Base-by-base conservation (phyloP, 139 green algal species). In the Chlamydomonas sphaeroides region DNA sequence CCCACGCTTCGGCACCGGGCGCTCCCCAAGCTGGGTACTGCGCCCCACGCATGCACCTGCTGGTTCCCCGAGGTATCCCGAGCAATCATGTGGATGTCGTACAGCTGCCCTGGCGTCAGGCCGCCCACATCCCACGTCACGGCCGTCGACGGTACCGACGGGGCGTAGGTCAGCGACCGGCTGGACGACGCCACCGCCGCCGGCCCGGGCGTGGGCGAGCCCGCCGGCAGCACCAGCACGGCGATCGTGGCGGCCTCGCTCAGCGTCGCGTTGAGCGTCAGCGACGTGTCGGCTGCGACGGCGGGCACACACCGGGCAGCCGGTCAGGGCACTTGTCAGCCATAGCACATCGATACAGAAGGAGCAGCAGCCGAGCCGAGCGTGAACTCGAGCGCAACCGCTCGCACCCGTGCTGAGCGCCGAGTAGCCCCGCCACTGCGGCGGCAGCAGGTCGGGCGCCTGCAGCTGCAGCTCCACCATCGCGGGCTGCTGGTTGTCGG, bases 371-470 rank as follows among this genome's bases (percentile, higher is more conserved):
- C n/a, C n/a, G n/a, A n/a, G n/a, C n/a, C n/a, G n/a, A n/a, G n/a
- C n/a, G n/a, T n/a, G n/a, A n/a, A n/a, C n/a, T n/a, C n/a, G n/a
- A n/a, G n/a, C n/a, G n/a, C n/a, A n/a, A n/a, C n/a, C n/a, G n/a
- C n/a, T n/a, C n/a, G n/a, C n/a, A n/a, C n/a, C n/a, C n/a, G n/a
- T n/a, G n/a, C n/a, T n/a, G n/a, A n/a, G n/a, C n/a, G n/a, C n/a
- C n/a, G n/a, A n/a, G n/a, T n/a, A n/a, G n/a, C n/a, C n/a, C n/a
- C n/a, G n/a, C n/a, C n/a, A n/a, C n/a, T n/a, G 11, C 10, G 87
- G 87, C 28, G 87, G 87, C 35, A 25, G 76, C 3, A 91, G 63
- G 53, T 91, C 87, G 25, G 84, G 84, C 32, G 83, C 68, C 6
- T 21, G 28, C 17, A 86, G 20, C 28, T n/a, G 17, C 42, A 83